Evolutionary conservation across 1,284 basidiomycete species (phyloP).

Genomic region (Tilletia walkeri): DNA sequence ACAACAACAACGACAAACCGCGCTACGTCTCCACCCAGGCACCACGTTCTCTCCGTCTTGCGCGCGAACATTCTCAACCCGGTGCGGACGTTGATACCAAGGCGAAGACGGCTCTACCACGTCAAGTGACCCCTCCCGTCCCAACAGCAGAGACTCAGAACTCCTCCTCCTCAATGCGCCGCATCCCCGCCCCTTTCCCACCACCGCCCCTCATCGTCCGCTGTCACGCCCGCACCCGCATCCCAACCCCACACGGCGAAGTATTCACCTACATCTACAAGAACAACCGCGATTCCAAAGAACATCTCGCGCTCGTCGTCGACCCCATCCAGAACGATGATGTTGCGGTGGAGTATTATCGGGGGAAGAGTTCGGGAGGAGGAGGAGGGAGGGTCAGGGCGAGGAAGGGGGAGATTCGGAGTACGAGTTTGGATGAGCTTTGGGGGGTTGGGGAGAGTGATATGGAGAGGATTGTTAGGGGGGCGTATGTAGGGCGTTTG

Average conservation of each 20-base stretch:
- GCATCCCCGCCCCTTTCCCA: slow-evolving; percentile 2
- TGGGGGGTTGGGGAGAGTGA: slow-evolving; percentile 87
- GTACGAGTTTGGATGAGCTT: slow-evolving; percentile 74
- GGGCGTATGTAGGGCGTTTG: slow-evolving; percentile 86
- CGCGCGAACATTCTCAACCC: background rate
- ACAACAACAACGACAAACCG: too few relatives aligned
- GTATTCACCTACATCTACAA: slow-evolving; percentile 88
- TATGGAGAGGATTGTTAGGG: slow-evolving; percentile 87
- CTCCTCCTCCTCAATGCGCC: background rate
- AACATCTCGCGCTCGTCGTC: slow-evolving; percentile 95
- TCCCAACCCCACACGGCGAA: slow-evolving; percentile 93
- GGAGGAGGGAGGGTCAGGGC: slow-evolving; percentile 2
- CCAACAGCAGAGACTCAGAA: background rate
- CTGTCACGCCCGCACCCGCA: slow-evolving; percentile 94
- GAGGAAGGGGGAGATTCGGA: slow-evolving; percentile 65
- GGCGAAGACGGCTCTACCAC: background rate
- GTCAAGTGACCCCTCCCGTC: background rate
- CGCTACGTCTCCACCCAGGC: background rate
- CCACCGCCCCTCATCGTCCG: slow-evolving; percentile 60
- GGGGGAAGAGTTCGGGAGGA: background rate
- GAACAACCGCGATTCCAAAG: slow-evolving; percentile 82
- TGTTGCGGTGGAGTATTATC: background rate
- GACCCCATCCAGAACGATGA: slow-evolving; percentile 61
- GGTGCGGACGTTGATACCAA: background rate
- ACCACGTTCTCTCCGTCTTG: slow-evolving; percentile 6